Base-by-base conservation (phyloP, 768 basidiomycete genomes). In the Amanita muscaria region DNA sequence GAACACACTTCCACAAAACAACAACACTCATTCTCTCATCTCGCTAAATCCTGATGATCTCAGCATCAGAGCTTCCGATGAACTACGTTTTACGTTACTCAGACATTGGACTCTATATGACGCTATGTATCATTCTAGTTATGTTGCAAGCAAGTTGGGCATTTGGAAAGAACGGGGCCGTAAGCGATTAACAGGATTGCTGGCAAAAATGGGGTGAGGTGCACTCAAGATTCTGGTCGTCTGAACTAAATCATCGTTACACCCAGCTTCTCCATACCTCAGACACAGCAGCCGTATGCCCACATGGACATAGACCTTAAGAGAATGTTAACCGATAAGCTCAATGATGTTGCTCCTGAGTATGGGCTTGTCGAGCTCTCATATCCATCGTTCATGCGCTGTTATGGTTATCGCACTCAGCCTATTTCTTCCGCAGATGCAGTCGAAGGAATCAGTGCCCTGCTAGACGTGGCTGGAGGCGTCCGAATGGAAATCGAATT, bases 271-370 rank as follows among this genome's bases (percentile, higher is more conserved):
- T 97, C 94, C 2, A 77, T 97, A 53, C 74, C 77, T 2, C 93
- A 99, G 61, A 93, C 91, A 12, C 92, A 96, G 53, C 93, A 99
- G 55, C 74, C 86, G 2, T 94, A 90, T 57, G 66, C 84, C 0
- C 92, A 97, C 58, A 99, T 99, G 96, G 91, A 96, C 59, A 85
- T 89, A 67, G 88, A 91, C 56, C 75, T 98, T 49, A 98, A 96
- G 63, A 74, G 76, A 37, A 70, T 75, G 12, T 71, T 99, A 10
- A 75, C 83, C 25, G 70, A 76, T 40, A 91, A 93, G 58, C 76
- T 99, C 3, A 83, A 89, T 42, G 77, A 82, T 34, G 84, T 96
- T 42, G 90, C 90, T 2, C 93, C 94, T 0, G 91, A 96, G 60
- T 94, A 97, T 55, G 93, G 91, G 16, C 80, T 99, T 6, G 73